Conservation (phyloP, 2,329 filamentous ascomycete species). For the Didymella exigua region DNA sequence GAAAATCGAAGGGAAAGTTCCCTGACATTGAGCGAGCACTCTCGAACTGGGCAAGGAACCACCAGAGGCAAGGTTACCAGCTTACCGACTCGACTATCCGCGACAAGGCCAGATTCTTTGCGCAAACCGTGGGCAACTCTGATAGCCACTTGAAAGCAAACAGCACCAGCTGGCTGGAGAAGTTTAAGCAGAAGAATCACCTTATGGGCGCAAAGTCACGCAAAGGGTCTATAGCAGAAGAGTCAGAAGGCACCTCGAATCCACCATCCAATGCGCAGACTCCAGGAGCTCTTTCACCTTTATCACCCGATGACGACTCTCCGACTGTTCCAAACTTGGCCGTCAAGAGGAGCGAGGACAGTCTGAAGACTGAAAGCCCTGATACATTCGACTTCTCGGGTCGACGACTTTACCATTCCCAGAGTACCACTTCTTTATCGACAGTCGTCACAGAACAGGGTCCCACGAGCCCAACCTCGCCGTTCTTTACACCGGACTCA, state of each 20-base stretch:
- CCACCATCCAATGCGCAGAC: slow-evolving; percentile 65
- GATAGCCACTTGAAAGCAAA: slow-evolving; percentile 74
- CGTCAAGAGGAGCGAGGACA: slow-evolving; percentile 71
- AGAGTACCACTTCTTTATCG: slow-evolving; percentile 68
- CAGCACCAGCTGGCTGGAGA: slow-evolving; percentile 83
- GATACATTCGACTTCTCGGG: slow-evolving; percentile 65
- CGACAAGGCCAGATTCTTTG: slow-evolving; percentile 83
- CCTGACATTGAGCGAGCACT: slow-evolving; percentile 93
- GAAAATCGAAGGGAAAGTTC: slow-evolving; percentile 81
- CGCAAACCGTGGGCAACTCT: slow-evolving; percentile 71
- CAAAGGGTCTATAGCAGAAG: slow-evolving; percentile 65
- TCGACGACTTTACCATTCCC: slow-evolving; percentile 69
- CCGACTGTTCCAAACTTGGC: slow-evolving; percentile 69
- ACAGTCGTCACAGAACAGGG: slow-evolving; percentile 71
- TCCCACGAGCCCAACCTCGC: slow-evolving; percentile 74
- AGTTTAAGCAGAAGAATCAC: slow-evolving; percentile 90
- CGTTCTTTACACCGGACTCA: slow-evolving; percentile 79
- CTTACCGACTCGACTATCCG: slow-evolving; percentile 81
- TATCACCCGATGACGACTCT: slow-evolving; percentile 71
- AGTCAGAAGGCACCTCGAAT: slow-evolving; percentile 68
- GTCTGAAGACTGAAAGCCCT: slow-evolving; percentile 62
- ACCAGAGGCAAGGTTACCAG: slow-evolving; percentile 74
- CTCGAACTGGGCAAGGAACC: slow-evolving; percentile 83
- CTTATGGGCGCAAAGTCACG: slow-evolving; percentile 60
- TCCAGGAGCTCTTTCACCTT: slow-evolving; percentile 71